Evolutionary conservation across 306 rosid species (phyloP).

Genomic region (Bauhinia variegata): DNA sequence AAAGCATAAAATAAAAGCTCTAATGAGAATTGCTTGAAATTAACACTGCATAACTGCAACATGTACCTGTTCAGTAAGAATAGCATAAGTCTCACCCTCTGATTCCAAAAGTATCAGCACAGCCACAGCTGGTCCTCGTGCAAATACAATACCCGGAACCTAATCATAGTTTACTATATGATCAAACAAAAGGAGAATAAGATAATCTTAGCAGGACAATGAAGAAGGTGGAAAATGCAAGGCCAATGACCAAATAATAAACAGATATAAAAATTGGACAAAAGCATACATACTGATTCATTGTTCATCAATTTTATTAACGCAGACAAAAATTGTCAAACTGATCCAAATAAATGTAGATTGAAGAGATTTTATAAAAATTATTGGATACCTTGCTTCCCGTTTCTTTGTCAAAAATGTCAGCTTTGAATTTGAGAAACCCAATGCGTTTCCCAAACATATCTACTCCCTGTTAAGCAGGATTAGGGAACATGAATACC

Average conservation of each 20-base stretch:
- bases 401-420: slow-evolving; percentile 70
- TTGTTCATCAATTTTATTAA: background rate
- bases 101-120: slow-evolving; percentile 81
- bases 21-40: background rate
- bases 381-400: slow-evolving; percentile 64
- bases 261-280: slow-evolving; percentile 3
- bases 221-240: background rate
- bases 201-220: slow-evolving; percentile 21
- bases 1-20: slow-evolving; percentile 7
- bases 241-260: background rate
- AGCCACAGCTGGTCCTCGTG: slow-evolving; percentile 94
- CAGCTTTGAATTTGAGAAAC: slow-evolving; percentile 88
- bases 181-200: slow-evolving; percentile 38
- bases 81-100: slow-evolving; percentile 78
- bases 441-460: slow-evolving; percentile 87
- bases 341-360: background rate
- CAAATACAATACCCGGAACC: slow-evolving; percentile 97
- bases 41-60: slow-evolving; percentile 18
- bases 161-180: slow-evolving; percentile 51
- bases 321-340: slow-evolving; percentile 12
- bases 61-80: slow-evolving; percentile 88
- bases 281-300: slow-evolving; percentile 8
- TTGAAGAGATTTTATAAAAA: slow-evolving; percentile 19
- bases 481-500: slow-evolving; percentile 7
- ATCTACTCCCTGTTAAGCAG: slow-evolving; percentile 73